Evolutionary conservation across 1,284 basidiomycete genomes (phyloP), one percentile per base, ranked within the genome.

Genomic region (Tilletia caries): DNA sequence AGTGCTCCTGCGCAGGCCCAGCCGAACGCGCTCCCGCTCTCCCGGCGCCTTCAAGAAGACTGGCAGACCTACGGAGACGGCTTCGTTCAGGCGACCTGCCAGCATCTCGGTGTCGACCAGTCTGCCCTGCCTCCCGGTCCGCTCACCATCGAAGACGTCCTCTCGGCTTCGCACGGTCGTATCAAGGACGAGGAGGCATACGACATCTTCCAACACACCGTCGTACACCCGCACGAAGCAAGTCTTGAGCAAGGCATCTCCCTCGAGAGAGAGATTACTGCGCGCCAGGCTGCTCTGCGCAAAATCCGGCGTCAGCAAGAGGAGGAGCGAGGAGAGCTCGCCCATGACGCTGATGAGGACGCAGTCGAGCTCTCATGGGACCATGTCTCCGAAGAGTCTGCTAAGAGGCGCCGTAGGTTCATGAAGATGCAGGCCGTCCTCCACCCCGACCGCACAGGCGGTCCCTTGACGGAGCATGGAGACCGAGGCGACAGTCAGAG

Each of bases 51-150:
- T 33, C 46, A 71, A 50, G 33, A 60, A 20, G 67, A 69, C 18
- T 41, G 27, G 52, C 25, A n/a, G 20, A 33, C 27, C 20, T 33
- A 68, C 37, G 3, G 29, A 3, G 54, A 23, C 65, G 13, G 43
- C 25, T 13, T 41, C 58, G 20, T 65, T 2, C 25, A 29, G n/a
- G 79, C 79, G 4, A 76, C 76, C 18, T 80, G 79, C 48, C 79
- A 80, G 72, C 79, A 80, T 67, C 74, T 80, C 34, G 79, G 78
- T 18, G 60, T 80, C 15, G 66, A 67, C 4, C 65, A 70, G 46
- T 70, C 73, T 54, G 68, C 72, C 20, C 62, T 80, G 10, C 79
- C 79, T 0, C 78, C 76, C n/a, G 71, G 68, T 13, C 71, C 72
- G 2, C 73, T 74, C 54, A 70, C 72, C 37, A 71, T 78, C 32